Evolutionary conservation across 768 basidiomycete species (phyloP).

Genomic region (Pulveroboletus sp.): DNA sequence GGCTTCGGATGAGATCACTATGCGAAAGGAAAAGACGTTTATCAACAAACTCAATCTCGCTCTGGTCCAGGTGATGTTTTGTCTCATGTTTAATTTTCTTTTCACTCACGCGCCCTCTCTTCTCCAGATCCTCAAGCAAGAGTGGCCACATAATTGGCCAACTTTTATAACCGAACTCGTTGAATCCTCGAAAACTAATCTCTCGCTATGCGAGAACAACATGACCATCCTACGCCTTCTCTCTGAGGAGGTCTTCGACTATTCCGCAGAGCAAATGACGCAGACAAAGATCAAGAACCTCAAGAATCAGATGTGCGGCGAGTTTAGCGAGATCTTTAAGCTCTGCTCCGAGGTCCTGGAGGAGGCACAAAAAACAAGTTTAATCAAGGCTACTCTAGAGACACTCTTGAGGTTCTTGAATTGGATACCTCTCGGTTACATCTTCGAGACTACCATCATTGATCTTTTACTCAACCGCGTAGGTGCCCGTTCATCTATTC

Average conservation of each 20-base stretch:
- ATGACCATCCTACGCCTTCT: conserved; percentile 97
- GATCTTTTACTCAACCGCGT: conserved; percentile 90
- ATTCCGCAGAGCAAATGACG: conserved; percentile 97
- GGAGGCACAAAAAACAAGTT: conserved; percentile 91
- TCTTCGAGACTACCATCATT: conserved; percentile 97
- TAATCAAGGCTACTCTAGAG: conserved; percentile 93
- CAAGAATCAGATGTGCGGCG: conserved; percentile 97
- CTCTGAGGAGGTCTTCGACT: conserved; percentile 99
- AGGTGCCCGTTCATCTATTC: conserved; percentile 32
- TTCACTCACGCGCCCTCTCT: conserved; percentile 5
- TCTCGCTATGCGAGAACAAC: conserved; percentile 98
- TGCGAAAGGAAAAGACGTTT: conserved; percentile 91
- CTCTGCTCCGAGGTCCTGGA: conserved; percentile 95
- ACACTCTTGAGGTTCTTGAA: conserved; percentile 94
- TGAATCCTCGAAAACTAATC: conserved; percentile 93
- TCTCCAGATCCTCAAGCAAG: conserved; percentile 91
- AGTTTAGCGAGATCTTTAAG: conserved; percentile 97
- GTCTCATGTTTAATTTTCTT: neutral
- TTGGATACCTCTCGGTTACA: conserved; percentile 98
- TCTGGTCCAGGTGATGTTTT: conserved; percentile 73
- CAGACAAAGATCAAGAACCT: conserved; percentile 95
- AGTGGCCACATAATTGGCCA: conserved; percentile 99
- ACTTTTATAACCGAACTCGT: conserved; percentile 96
- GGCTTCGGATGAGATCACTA: conserved; percentile 81
- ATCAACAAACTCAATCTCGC: conserved; percentile 96